phyloP scores from a whole-genome alignment of 164 flowering plant genomes.

The Berberis vulgaris region DNA sequence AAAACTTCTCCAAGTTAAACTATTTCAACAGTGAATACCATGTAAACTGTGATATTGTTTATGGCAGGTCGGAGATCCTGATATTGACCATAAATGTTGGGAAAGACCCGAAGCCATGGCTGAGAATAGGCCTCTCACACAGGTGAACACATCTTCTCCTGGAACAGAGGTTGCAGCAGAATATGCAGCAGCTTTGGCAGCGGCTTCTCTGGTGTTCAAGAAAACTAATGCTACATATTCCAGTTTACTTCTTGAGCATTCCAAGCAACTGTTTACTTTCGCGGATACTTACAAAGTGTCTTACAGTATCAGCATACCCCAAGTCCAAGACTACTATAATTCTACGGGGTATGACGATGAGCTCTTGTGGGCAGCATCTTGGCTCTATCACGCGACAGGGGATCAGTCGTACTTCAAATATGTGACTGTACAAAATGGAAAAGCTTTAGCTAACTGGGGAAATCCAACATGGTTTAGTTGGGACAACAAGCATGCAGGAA shows the following conservation, averaged over 20 bases:
- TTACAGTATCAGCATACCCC: slow-evolving; percentile 4
- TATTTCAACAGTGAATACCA: too few species aligned
- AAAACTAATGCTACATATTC: slow-evolving; percentile 1
- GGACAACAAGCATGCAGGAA: slow-evolving; percentile 5
- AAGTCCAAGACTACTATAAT: slow-evolving; percentile 5
- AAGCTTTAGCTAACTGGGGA: slow-evolving; percentile 6
- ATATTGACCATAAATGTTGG: slow-evolving; percentile 3
- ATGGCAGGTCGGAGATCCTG: slow-evolving; percentile 3
- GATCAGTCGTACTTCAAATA: slow-evolving; percentile 4
- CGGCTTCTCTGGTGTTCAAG: slow-evolving; percentile 1
- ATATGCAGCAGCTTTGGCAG: slow-evolving; percentile 2
- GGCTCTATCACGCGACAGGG: slow-evolving; percentile 5
- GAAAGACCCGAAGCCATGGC: slow-evolving; percentile 2
- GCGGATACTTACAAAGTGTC: neutral
- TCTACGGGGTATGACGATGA: slow-evolving; percentile 4
- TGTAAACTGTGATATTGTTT: slow-evolving; percentile 1
- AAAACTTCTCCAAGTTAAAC: too few species aligned
- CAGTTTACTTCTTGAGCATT: neutral
- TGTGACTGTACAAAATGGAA: slow-evolving; percentile 1
- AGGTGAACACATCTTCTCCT: slow-evolving; percentile 3
- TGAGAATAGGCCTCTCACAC: slow-evolving; percentile 2
- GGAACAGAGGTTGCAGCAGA: slow-evolving; percentile 5
- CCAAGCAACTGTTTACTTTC: slow-evolving; percentile 1
- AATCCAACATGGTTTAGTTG: slow-evolving; percentile 2
- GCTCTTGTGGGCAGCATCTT: neutral